Percentiles rank a stretch among this genome's conserved stretches.
phyloP scores from a whole-genome alignment of 306 rosid genomes.

The Lablab purpureus region DNA sequence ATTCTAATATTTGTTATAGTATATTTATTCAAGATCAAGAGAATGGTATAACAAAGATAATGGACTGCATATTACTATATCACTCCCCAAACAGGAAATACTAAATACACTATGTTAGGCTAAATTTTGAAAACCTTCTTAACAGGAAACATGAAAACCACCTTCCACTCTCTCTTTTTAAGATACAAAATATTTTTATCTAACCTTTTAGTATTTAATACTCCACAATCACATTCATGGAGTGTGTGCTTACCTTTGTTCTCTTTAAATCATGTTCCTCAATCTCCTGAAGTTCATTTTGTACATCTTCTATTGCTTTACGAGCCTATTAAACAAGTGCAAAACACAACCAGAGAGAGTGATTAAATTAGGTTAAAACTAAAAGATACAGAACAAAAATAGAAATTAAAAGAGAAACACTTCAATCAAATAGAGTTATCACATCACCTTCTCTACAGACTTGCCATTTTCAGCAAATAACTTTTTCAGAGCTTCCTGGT shows the following conservation, averaged over 20 bases:
- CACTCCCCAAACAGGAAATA: neutral
- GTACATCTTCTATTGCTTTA: constrained; percentile 33
- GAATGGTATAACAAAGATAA: neutral
- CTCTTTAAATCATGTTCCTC: neutral
- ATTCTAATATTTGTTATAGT: constrained; percentile 3
- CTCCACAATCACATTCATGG: neutral
- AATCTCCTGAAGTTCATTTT: constrained; percentile 3
- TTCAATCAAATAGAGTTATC: constrained; percentile 16
- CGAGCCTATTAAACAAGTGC: constrained; percentile 48
- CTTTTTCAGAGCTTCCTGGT: constrained; percentile 74
- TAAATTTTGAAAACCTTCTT: neutral
- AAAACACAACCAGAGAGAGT: constrained; percentile 17
- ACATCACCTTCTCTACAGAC: constrained; percentile 51
- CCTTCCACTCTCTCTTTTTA: neutral
- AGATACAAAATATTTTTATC: constrained; percentile 1
- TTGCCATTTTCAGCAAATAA: constrained; percentile 53
- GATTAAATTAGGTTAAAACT: neutral
- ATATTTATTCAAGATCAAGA: neutral
- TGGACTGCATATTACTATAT: neutral
- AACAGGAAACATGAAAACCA: constrained; percentile 6
- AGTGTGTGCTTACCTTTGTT: constrained; percentile 28
- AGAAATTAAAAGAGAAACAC: neutral
- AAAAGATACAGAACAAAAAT: neutral
- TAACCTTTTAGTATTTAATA: constrained; percentile 5
- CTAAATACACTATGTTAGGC: neutral